Conservation (phyloP, 2,329 filamentous ascomycete genomes). For the Lomentospora prolificans region DNA sequence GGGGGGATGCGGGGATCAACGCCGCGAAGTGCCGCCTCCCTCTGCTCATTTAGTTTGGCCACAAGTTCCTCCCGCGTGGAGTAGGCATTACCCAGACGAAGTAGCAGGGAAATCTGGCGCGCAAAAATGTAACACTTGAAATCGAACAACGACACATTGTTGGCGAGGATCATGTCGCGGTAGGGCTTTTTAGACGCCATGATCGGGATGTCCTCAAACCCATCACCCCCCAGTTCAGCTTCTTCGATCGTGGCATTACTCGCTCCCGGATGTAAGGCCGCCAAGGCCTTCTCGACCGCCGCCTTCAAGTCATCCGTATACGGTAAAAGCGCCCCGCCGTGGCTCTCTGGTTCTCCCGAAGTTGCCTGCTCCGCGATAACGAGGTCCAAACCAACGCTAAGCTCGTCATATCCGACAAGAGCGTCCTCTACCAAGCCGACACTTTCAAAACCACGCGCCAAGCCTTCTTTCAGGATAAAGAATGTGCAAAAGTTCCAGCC, state of each 20-base stretch:
- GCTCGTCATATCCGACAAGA: conserved; percentile 86
- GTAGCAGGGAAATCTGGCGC: conserved; percentile 71
- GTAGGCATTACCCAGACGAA: conserved; percentile 70
- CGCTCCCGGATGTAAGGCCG: conserved; percentile 18
- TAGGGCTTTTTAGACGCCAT: conserved; percentile 67
- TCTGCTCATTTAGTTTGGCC: conserved; percentile 51
- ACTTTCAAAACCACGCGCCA: conserved; percentile 90
- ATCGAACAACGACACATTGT: conserved; percentile 92
- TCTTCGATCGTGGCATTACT: conserved; percentile 27
- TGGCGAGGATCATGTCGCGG: conserved; percentile 82
- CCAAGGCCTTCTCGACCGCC: conserved; percentile 42
- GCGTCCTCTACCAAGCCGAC: conserved; percentile 94
- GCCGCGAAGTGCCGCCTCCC: conserved; percentile 46
- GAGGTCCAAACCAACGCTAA: conserved; percentile 76
- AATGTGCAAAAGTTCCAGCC: conserved; percentile 99
- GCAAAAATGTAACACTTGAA: conserved; percentile 92
- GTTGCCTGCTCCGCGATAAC: conserved; percentile 65
- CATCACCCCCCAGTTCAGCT: conserved; percentile 34
- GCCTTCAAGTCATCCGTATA: conserved; percentile 66
- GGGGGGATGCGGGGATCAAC: conserved; percentile 39
- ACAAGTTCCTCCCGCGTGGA: conserved; percentile 53
- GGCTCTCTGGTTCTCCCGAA: conserved; percentile 49
- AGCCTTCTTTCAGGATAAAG: conserved; percentile 91
- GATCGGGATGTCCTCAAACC: conserved; percentile 49
- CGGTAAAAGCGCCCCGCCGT: conserved; percentile 61